Evolutionary conservation across 345 rosid species (phyloP).

Genomic region (Gossypium raimondii): DNA sequence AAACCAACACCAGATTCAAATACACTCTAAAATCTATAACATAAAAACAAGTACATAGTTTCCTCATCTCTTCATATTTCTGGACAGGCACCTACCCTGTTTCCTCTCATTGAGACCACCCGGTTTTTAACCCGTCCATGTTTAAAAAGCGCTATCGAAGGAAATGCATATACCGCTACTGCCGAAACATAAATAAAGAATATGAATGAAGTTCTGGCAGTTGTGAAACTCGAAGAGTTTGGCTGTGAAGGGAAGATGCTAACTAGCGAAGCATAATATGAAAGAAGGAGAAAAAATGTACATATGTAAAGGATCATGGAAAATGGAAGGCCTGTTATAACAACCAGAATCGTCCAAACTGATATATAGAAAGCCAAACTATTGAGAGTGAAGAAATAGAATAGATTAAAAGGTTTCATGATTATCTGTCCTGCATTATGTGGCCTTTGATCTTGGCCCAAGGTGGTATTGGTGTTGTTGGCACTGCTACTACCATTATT

Average conservation of each 20-base stretch:
- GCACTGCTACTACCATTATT: neutral
- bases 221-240: neutral
- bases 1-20: too few relatives aligned
- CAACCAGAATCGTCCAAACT: conserved; percentile 16
- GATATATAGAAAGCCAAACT: conserved; percentile 21
- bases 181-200: neutral
- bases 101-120: conserved; percentile 34
- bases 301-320: neutral
- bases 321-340: conserved; percentile 19
- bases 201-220: neutral
- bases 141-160: neutral
- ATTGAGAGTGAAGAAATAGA: conserved; percentile 13
- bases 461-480: neutral
- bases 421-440: conserved; percentile 17
- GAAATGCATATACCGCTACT: neutral
- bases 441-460: neutral
- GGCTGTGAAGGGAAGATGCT: conserved; percentile 3
- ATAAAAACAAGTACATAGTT: too few relatives aligned
- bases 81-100: neutral
- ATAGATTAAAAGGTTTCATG: neutral
- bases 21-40: too few relatives aligned
- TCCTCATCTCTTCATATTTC: neutral
- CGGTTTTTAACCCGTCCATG: neutral
- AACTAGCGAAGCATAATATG: neutral
- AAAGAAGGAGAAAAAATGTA: neutral